A percentile compares a stretch with the other conserved stretches of the same genome.
phyloP scores from a whole-genome alignment of 345 rosid genomes.

The Syzygium grande region DNA sequence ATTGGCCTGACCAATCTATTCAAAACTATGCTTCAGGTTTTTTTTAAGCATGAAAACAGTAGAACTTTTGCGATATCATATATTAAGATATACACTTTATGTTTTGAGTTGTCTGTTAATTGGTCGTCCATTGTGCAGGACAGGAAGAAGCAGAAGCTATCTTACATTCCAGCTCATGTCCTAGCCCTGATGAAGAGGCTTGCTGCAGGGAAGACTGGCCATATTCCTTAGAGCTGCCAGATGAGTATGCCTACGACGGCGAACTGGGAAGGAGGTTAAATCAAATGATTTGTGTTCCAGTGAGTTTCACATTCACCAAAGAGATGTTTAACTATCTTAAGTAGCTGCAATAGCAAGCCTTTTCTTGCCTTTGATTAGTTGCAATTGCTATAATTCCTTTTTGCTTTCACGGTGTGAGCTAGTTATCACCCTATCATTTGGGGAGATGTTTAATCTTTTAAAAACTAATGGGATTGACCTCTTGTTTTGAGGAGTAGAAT shows the following conservation, averaged over 20 bases:
- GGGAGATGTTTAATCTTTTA: not conserved
- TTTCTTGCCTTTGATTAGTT: not conserved
- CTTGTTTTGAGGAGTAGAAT: not conserved
- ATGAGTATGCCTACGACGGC: conserved; percentile 36
- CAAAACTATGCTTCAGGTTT: conserved; percentile 38
- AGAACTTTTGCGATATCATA: not conserved
- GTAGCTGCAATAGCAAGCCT: not conserved
- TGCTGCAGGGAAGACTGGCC: conserved; percentile 32
- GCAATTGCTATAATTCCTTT: not conserved
- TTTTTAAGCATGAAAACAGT: not conserved
- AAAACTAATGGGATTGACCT: not conserved
- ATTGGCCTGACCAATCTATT: conserved; percentile 30
- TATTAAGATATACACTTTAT: not conserved
- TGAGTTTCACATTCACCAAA: conserved; percentile 22
- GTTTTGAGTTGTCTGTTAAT: not conserved
- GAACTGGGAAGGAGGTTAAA: conserved; percentile 57
- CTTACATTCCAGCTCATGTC: conserved; percentile 32
- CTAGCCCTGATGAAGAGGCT: conserved; percentile 38
- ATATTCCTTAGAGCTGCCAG: conserved; percentile 24
- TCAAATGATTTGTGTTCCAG: conserved; percentile 69
- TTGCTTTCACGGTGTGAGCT: not conserved
- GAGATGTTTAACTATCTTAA: not conserved
- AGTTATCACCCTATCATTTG: not conserved
- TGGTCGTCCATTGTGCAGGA: conserved; percentile 18
- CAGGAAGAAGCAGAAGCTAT: conserved; percentile 36